Evolutionary conservation across 257 asterid species (phyloP), one percentile per base, ranked within the genome.

Genomic region (Solanum etuberosum): DNA sequence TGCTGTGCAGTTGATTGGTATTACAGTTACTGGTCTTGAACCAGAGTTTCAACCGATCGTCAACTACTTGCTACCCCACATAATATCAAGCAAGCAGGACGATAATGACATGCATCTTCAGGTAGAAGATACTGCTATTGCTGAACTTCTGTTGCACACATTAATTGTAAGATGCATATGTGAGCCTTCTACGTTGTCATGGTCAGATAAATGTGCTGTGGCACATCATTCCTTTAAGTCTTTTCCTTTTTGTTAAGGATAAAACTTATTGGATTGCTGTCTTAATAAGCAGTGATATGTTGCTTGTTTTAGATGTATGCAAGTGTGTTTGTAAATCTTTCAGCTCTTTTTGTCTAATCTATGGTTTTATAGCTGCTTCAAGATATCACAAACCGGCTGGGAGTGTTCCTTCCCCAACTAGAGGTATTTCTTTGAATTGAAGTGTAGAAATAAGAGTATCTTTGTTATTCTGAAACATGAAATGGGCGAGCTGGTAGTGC

Each of bases 21-120:
- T 95, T 86, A 87, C 99, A 46, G 94, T 97, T 87, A 90, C 93
- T 46, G 94, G 97, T 90, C 96, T 97, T 86, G 99, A 96, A 90
- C 96, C 98, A 46, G 99, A 97, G 91, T 96, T 97, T 89, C 99
- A 94, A 88, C 92, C 99, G 38, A 94, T 96, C 83, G 97, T 94
- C 77, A 93, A 90, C 90, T 90, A 93, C 91, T 92, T 97, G 92
- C 90, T 97, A 73, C 97, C 98, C 11, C 91, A 92, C 89, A 94
- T 96, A 88, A 91, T 95, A 87, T 93, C 98, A 40, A 94, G 94
- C 91, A 96, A 94, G 91, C 98, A 93, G 88, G 99, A 97, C 78
- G 91, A 90, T 81, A 88, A 88, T 87, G 97, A 95, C 90, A 89
- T 92, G 92, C 97, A 97, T 93, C 98, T 96, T 92, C 98, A 93